Conservation (phyloP, 306 rosid genomes). For the Heteromeles arbutifolia region DNA sequence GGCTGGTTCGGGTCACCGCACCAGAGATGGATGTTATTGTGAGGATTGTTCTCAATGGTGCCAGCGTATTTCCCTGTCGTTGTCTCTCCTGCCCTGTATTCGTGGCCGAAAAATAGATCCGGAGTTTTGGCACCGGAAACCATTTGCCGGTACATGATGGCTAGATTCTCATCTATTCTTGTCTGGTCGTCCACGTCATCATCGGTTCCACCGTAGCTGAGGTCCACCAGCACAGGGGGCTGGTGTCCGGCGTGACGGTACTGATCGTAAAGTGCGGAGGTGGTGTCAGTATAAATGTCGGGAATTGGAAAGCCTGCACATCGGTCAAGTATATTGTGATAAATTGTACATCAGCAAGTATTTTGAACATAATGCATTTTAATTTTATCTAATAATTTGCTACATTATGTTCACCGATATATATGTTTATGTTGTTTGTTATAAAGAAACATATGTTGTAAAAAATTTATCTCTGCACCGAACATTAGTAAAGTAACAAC, state of each 20-base stretch:
- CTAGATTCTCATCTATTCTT: conserved; percentile 23
- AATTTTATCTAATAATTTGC: no score
- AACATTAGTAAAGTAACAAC: no score
- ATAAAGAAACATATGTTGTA: neutral
- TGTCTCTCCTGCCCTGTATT: conserved; percentile 50
- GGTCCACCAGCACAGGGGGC: conserved; percentile 51
- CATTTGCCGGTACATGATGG: conserved; percentile 60
- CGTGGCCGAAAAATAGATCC: conserved; percentile 41
- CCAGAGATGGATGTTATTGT: conserved; percentile 52
- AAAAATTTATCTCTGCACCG: no score
- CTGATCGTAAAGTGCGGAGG: conserved; percentile 48
- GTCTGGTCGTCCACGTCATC: neutral
- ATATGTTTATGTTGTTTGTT: no score
- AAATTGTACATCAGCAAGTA: no score
- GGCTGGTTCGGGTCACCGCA: conserved; percentile 41
- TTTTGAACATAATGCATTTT: no score
- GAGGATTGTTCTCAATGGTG: conserved; percentile 43
- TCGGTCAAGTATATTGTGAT: no score
- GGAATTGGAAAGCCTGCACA: conserved; percentile 53
- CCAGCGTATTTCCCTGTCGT: conserved; percentile 33
- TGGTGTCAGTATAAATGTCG: conserved; percentile 21
- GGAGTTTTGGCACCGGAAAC: conserved; percentile 45
- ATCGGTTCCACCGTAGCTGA: conserved; percentile 14
- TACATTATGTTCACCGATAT: no score
- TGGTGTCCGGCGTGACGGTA: conserved; percentile 38